These are phyloP conservation scores for Talaromyces sp. DNA, from an alignment of 2,329 filamentous ascomycete genomes.

Conservation along the genomic window DNA sequence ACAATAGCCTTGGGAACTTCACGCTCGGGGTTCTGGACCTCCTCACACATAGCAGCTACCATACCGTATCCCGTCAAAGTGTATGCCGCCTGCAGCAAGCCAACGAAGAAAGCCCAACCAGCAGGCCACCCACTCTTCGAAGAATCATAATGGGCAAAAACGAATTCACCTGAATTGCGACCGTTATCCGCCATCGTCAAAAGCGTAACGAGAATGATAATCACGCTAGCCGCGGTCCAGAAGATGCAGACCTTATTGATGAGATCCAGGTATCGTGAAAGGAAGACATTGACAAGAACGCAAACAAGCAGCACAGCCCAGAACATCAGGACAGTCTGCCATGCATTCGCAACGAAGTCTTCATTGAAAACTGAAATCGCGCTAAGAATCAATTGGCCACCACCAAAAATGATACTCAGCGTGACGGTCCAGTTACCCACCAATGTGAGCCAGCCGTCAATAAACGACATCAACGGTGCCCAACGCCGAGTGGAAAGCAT, in stretches of 20 bases:
- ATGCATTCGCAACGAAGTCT: slow-evolving; percentile 66
- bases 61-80: slow-evolving; percentile 64
- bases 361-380: slow-evolving; percentile 72
- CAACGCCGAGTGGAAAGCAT: slow-evolving; percentile 68
- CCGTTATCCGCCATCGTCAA: slow-evolving; percentile 62
- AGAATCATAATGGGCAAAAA: slow-evolving; percentile 70
- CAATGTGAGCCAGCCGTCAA: slow-evolving; percentile 71
- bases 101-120: slow-evolving; percentile 74
- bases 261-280: slow-evolving; percentile 63
- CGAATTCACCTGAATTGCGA: slow-evolving; percentile 61
- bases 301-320: slow-evolving; percentile 71
- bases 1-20: slow-evolving; percentile 74
- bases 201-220: slow-evolving; percentile 69
- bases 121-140: slow-evolving; percentile 66
- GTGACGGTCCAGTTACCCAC: slow-evolving; percentile 75
- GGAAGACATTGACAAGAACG: slow-evolving; percentile 67
- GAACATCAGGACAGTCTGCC: slow-evolving; percentile 72
- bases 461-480: slow-evolving; percentile 68
- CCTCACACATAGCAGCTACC: slow-evolving; percentile 73
- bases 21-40: slow-evolving; percentile 68
- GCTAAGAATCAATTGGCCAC: slow-evolving; percentile 68
- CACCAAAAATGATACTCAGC: slow-evolving; percentile 70
- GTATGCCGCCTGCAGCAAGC: slow-evolving; percentile 64
- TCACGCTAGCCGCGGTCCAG: slow-evolving; percentile 67
- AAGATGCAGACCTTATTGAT: slow-evolving; percentile 75